These are phyloP conservation scores for Volutella citrinella DNA, from an alignment of 2,329 filamentous ascomycete genomes.

Conservation along the genomic window DNA sequence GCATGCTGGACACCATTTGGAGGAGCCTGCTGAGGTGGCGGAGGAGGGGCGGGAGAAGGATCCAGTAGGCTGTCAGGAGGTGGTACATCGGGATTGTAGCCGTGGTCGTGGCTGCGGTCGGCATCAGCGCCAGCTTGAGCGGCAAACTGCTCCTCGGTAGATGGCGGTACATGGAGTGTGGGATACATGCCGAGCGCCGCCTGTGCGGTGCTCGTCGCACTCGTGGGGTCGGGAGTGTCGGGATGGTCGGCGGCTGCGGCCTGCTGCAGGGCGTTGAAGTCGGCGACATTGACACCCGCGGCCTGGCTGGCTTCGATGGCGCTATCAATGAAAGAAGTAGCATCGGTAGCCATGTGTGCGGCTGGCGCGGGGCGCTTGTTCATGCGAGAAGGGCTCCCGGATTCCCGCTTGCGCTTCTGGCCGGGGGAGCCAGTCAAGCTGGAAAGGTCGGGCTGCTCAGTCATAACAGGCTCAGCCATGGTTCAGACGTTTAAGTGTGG, in stretches of 20 bases:
- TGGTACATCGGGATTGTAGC: conserved; percentile 32
- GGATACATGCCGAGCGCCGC: conserved; percentile 60
- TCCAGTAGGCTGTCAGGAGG: conserved; percentile 31
- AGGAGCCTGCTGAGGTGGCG: conserved; percentile 30
- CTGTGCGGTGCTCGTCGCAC: conserved; percentile 57
- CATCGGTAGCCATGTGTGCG: conserved; percentile 44
- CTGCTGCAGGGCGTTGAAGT: conserved; percentile 56
- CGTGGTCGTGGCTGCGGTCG: conserved; percentile 31
- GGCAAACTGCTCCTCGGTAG: conserved; percentile 59
- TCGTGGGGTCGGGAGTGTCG: conserved; percentile 47
- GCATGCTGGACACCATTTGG: conserved; percentile 39
- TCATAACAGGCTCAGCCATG: conserved; percentile 47
- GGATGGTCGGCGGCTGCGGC: conserved; percentile 46
- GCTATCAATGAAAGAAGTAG: conserved; percentile 53
- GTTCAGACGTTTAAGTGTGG: conserved; percentile 9
- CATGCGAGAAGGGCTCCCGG: conserved; percentile 48
- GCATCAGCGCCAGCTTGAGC: conserved; percentile 42
- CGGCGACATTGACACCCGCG: conserved; percentile 47
- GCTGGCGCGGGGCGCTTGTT: conserved; percentile 48
- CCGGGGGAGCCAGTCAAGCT: conserved; percentile 40
- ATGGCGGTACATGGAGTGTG: conserved; percentile 54
- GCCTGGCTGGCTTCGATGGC: conserved; percentile 44
- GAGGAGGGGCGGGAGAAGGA: conserved; percentile 16
- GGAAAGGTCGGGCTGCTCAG: conserved; percentile 48
- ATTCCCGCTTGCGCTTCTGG: conserved; percentile 55